Evolutionary conservation across 768 basidiomycete species (phyloP), one percentile per base, ranked within the genome.

Genomic region (Lactarius evosmus): DNA sequence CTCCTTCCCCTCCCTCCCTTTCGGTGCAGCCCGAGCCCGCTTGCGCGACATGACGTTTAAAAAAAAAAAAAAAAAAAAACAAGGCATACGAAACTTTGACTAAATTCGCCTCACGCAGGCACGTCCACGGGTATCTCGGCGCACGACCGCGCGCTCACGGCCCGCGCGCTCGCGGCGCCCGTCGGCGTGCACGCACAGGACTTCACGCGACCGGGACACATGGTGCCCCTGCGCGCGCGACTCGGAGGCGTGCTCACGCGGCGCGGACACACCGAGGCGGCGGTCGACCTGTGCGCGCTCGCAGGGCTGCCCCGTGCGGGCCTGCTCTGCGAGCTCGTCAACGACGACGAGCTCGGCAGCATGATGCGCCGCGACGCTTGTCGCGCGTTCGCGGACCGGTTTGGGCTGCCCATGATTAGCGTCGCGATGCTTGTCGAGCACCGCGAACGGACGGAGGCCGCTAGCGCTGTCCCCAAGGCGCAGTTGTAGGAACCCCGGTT

Each of bases 331-430:
- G 97, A 99, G 74, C 78, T 98, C 40, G 95, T 98, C 17, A 96
- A 98, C 60, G 93, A 98, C 67, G 88, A 98, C 73, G 83, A 82
- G 16, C 76, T 83, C 69, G 97, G 97, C 0, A 86, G 82, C 17
- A 99, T 99, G 97, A 92, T 95, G n/a, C 80, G 95, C 19, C 78
- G 94, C 38, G 95, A 98, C 71, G 95, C 95, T 70, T 96, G 95
- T 72, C 82, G 93, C 66, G 82, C 85, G 40, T 98, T 99, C 72
- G 95, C 97, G 12, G 86, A 93, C 75, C 78, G 81, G 27, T 95
- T 90, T 89, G 91, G 93, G 9, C 72, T 98, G 60, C 94, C 91
- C 73, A 92, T 97, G 87, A 93, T 99, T 71, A 95, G 90, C 63
- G 89, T 99, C 7, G 95, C 95, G 69, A 87, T 88, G 87, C 75